Percentiles rank a stretch among this genome's conserved stretches.
phyloP scores from a whole-genome alignment of 371 early-diverging fungal genomes.

The Basidiobolus heterosporus region DNA sequence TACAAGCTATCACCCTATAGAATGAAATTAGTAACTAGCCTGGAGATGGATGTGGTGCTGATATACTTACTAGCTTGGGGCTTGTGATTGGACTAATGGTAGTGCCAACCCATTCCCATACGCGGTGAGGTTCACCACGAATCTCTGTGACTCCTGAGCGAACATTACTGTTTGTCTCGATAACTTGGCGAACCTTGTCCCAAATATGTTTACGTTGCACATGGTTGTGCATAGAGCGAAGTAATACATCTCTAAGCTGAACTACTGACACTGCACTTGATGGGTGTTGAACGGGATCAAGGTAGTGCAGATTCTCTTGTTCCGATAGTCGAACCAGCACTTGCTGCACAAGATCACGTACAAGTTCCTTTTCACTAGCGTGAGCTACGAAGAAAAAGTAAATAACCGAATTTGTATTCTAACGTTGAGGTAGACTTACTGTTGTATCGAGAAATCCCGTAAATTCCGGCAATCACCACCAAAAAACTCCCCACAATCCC shows the following conservation, averaged over 20 bases:
- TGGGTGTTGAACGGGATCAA: conserved; percentile 18
- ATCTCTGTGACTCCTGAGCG: conserved; percentile 18
- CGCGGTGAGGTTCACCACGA: conserved; percentile 20
- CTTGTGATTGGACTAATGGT: background rate
- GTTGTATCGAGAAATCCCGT: background rate
- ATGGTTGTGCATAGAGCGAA: conserved; percentile 5
- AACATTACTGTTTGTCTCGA: conserved; percentile 20
- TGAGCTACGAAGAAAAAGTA: background rate
- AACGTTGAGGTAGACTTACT: background rate
- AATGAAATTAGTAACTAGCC: too few species aligned
- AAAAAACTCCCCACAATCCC: background rate
- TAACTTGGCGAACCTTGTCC: conserved; percentile 15
- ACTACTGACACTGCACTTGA: conserved; percentile 14
- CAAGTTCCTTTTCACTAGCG: too few species aligned
- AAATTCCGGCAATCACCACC: background rate
- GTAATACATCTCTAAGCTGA: conserved; percentile 19
- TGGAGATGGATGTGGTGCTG: too few species aligned
- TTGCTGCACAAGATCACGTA: too few species aligned
- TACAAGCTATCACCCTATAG: too few species aligned
- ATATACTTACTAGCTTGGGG: too few species aligned
- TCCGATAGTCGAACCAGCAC: conserved; percentile 10
- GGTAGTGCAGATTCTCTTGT: conserved; percentile 15
- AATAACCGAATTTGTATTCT: background rate
- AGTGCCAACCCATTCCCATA: conserved; percentile 24
- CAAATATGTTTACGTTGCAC: conserved; percentile 11